Conservation (phyloP, 2,329 filamentous ascomycete species). For the Colletotrichum aenigma region DNA sequence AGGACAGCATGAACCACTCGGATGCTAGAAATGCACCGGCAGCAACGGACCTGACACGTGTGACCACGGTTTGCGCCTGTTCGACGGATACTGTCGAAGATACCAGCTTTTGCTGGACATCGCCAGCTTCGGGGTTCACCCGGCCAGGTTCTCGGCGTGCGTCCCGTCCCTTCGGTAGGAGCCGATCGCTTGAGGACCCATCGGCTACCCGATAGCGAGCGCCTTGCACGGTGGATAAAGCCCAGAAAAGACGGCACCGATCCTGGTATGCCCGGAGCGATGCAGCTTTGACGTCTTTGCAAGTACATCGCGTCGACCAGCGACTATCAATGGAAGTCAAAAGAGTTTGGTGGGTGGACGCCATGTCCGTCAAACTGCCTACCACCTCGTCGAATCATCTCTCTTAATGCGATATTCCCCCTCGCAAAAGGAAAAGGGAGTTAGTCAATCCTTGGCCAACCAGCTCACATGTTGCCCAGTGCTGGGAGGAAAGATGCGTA, state of each 20-base stretch:
- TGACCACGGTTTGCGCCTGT: neutral
- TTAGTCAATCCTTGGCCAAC: neutral
- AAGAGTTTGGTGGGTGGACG: neutral
- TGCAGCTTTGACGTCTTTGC: neutral
- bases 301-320: neutral
- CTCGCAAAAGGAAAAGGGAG: neutral
- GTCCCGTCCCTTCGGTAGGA: neutral
- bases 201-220: neutral
- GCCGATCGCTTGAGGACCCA: neutral
- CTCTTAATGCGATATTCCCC: neutral
- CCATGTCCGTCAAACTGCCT: neutral
- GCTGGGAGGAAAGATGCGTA: neutral
- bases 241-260: neutral
- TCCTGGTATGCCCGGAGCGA: neutral
- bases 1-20: conserved; percentile 9
- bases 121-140: neutral
- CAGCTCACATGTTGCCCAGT: neutral
- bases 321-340: neutral
- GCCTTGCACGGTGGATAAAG: neutral
- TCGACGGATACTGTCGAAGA: neutral
- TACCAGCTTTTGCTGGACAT: neutral
- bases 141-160: neutral
- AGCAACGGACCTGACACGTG: neutral
- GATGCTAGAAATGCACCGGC: neutral
- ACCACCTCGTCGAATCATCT: neutral